phyloP scores from a whole-genome alignment of 2,329 filamentous ascomycete species.

The Dactylellina parvicollis region DNA sequence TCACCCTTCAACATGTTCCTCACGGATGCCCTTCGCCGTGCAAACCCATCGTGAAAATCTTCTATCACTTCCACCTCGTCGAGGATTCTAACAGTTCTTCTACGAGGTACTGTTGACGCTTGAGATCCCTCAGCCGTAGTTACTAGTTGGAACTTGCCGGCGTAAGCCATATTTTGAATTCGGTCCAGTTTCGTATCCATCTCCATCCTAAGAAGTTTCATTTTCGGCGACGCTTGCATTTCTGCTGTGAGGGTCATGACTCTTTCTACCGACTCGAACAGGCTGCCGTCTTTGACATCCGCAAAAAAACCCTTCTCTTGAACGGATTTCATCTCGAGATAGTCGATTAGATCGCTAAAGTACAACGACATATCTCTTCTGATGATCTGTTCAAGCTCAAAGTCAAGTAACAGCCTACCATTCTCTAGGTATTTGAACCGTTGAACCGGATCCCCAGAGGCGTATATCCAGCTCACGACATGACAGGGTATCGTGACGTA shows the following conservation, averaged over 20 bases:
- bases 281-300: background rate
- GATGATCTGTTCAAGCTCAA: background rate
- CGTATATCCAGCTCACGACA: slow-evolving; percentile 7
- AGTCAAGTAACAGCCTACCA: background rate
- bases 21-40: too few species aligned
- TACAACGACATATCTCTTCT: background rate
- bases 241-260: background rate
- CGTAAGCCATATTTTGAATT: background rate
- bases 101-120: too few species aligned
- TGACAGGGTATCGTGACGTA: slow-evolving; percentile 1
- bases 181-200: background rate
- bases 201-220: background rate
- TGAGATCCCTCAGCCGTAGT: background rate
- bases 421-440: background rate
- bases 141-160: background rate
- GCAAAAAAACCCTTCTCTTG: background rate
- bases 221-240: background rate
- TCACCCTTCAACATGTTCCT: too few species aligned
- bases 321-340: background rate
- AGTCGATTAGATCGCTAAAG: slow-evolving; percentile 2
- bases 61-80: too few species aligned
- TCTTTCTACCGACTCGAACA: background rate
- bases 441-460: background rate
- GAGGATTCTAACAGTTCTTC: too few species aligned
- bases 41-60: too few species aligned